Conservation (phyloP, 345 rosid species). For the Ceriops decandra region DNA sequence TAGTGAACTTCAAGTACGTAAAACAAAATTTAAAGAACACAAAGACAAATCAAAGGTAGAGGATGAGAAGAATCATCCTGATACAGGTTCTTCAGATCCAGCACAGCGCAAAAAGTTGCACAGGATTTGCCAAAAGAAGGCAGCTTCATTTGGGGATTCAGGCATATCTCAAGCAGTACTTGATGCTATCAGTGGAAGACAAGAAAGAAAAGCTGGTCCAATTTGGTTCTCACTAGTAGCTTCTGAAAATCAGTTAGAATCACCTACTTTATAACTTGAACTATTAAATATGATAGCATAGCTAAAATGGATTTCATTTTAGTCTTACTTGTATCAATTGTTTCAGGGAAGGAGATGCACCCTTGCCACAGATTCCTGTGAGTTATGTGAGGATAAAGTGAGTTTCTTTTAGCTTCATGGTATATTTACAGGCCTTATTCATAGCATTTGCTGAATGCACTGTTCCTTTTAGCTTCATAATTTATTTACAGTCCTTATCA, state of each 20-base stretch:
- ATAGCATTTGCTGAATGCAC: slow-evolving; percentile 1
- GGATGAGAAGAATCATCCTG: slow-evolving; percentile 12
- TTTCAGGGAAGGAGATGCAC: slow-evolving; percentile 30
- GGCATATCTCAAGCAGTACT: slow-evolving; percentile 16
- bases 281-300: background rate
- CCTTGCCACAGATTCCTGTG: slow-evolving; percentile 29
- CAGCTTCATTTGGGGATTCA: slow-evolving; percentile 4
- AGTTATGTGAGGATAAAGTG: slow-evolving; percentile 27
- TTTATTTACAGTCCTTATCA: slow-evolving; percentile 1
- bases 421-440: slow-evolving; percentile 2
- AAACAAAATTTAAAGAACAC: slow-evolving; percentile 16
- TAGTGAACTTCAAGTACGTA: slow-evolving; percentile 15
- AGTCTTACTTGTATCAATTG: background rate
- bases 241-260: slow-evolving; percentile 30
- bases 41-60: slow-evolving; percentile 16
- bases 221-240: slow-evolving; percentile 33
- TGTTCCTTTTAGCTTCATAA: slow-evolving; percentile 16
- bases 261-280: slow-evolving; percentile 20
- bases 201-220: slow-evolving; percentile 22
- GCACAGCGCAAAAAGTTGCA: slow-evolving; percentile 19
- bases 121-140: slow-evolving; percentile 21
- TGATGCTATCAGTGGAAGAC: slow-evolving; percentile 17
- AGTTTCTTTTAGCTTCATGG: slow-evolving; percentile 19
- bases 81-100: background rate
- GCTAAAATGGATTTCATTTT: slow-evolving; percentile 10